Evolutionary conservation across 2,329 filamentous ascomycete genomes (phyloP), one percentile per base, ranked within the genome.

Genomic region (Didymella sp.): DNA sequence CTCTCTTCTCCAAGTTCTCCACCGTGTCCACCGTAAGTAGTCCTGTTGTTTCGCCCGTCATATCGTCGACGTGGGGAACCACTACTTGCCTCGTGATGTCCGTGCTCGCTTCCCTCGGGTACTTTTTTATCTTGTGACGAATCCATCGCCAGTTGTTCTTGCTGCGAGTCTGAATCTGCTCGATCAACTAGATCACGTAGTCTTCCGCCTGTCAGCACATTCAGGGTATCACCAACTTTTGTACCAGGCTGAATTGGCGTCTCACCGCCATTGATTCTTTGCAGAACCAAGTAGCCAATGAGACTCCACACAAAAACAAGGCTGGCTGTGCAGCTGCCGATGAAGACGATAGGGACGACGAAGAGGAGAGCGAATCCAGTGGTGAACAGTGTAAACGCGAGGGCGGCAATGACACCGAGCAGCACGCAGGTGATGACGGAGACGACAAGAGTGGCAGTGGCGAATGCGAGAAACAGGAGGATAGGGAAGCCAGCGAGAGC

Each of bases 401-500:
- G 69, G 2, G 82, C 82, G 17, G 76, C 79, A 4, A 84, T 72
- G 6, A 84, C 66, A 5, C 77, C 82, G 38, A 85, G 73, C 17
- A 86, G 60, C 35, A 90, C 68, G 12, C 87, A 87, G 27, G 82
- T 81, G 38, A 87, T 76, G 37, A 90, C 71, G 15, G 88, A 84
- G 72, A 91, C 83, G 60, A 87, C 73, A 60, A 88, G 76, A 57
- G 87, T 84, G 35, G 84, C 85, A 37, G 87, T 64, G 52, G 83
- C 80, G 79, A 93, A 92, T 64, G 84, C 78, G 53, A 83, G 61
- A 79, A 95, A 94, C 60, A 92, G 77, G 37, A 87, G 75, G 56
- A 93, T 67, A 1, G 91, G 91, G 13, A 90, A 74, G 55, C 86
- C 82, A 13, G 86, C 87, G 60, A 92, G 81, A 56, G 86, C 73